These are phyloP conservation scores for Xerocomus potaroensis DNA, from an alignment of 768 basidiomycete genomes.

Conservation along the genomic window DNA sequence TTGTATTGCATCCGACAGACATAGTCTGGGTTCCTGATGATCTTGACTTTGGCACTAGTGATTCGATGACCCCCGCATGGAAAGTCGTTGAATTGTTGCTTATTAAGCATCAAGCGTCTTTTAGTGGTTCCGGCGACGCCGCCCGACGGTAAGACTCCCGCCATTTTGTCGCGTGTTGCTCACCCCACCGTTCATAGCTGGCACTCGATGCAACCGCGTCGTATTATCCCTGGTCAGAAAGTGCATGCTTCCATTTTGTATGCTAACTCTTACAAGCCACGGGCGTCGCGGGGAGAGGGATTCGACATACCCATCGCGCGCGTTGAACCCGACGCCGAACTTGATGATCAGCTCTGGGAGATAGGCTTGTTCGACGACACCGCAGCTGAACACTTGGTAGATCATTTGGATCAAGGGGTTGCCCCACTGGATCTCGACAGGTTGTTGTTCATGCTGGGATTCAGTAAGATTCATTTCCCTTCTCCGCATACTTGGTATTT, in stretches of 20 bases:
- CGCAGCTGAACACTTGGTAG: slow-evolving; percentile 9
- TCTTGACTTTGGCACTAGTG: slow-evolving; percentile 17
- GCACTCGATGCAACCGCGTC: slow-evolving; percentile 18
- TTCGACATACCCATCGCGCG: slow-evolving; percentile 19
- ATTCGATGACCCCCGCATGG: slow-evolving; percentile 21
- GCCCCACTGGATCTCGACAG: neutral
- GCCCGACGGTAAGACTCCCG: slow-evolving; percentile 12
- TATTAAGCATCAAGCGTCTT: slow-evolving; percentile 23
- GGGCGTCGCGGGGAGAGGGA: slow-evolving; percentile 16
- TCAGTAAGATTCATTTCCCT: neutral
- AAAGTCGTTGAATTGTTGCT: slow-evolving; percentile 16
- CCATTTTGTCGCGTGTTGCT: neutral
- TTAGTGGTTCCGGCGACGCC: slow-evolving; percentile 16
- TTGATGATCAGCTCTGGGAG: slow-evolving; percentile 16
- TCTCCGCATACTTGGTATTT: too few species aligned
- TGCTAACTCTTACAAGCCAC: slow-evolving; percentile 19
- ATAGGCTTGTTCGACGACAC: slow-evolving; percentile 16
- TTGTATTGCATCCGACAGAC: slow-evolving; percentile 23
- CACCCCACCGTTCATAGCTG: slow-evolving; percentile 3
- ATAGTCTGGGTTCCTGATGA: slow-evolving; percentile 26
- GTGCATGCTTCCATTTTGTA: slow-evolving; percentile 23
- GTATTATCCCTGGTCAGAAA: slow-evolving; percentile 26
- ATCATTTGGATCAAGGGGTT: slow-evolving; percentile 7
- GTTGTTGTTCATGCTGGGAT: slow-evolving; percentile 15
- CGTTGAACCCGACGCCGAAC: neutral